Evolutionary conservation across 2,329 filamentous ascomycete species (phyloP), one percentile per base, ranked within the genome.

Genomic region (Ophiostoma angusticollis): DNA sequence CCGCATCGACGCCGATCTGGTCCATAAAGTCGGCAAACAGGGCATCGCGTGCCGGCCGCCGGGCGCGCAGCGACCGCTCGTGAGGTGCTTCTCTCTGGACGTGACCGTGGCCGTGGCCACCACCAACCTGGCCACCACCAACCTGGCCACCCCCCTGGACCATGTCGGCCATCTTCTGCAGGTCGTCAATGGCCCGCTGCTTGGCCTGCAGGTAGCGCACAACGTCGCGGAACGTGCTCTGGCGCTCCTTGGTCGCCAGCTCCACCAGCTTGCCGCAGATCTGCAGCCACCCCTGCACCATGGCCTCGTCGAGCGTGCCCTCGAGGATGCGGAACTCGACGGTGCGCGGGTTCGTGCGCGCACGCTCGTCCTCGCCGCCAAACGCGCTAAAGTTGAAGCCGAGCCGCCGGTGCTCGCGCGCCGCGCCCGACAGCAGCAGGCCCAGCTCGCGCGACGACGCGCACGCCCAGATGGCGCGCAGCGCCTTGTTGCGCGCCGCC

Each of bases 321-420:
- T 63, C 59, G 31, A 63, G 52, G 31, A 63, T 54, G 11, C 60
- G 54, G 37, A 61, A 58, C 46, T 63, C 60, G 33, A 63, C 43
- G 0, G 59, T 63, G 25, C 54, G 51, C 1, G 59, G 59, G 19
- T 54, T 58, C 11, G 43, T 50, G 6, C 47, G 38, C 1, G 58
- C 53, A 2, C 56, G 49, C 30, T 57, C 57, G 39, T 59, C 57
- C 33, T 61, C 58, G 21, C 50, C 46, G 2, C 54, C 58, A 31
- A 62, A 59, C 1, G 57, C 54, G 41, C 58, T 58, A 33, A 63
- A 63, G 47, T 62, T 62, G 51, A 61, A 61, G 2, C 60, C 59
- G 3, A 62, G 54, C 5, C 59, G 54, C 0, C 58, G 53, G 45
- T 58, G 54, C 38, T 52, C 51, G 24, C 48, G 50, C 23, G 49